phyloP scores from a whole-genome alignment of 2,329 filamentous ascomycete genomes.

The Ceratocystis albifundus region DNA sequence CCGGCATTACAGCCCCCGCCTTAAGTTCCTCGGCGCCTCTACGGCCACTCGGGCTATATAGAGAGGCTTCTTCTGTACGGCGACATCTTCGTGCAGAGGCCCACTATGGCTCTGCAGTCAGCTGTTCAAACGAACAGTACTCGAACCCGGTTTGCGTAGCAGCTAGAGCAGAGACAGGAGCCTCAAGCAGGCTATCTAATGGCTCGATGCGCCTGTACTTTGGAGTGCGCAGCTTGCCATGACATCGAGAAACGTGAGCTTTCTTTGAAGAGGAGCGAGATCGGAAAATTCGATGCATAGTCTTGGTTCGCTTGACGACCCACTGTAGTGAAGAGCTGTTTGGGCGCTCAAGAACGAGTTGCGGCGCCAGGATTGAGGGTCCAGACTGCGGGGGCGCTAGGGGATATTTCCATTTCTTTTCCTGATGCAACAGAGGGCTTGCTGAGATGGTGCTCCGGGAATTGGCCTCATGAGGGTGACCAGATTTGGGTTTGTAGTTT shows the following conservation, averaged over 20 bases:
- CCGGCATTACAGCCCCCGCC: background rate
- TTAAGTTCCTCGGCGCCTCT: background rate
- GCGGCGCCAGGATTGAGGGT: too few species aligned
- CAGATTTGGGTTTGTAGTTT: background rate
- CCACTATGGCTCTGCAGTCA: slow-evolving; percentile 14
- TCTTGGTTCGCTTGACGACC: background rate
- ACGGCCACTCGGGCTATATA: background rate
- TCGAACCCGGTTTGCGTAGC: background rate
- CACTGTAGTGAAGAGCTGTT: too few species aligned
- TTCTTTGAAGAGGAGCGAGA: background rate
- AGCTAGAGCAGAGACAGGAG: background rate
- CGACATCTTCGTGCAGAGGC: background rate
- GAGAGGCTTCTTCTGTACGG: background rate
- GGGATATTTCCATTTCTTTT: too few species aligned
- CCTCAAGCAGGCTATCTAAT: background rate
- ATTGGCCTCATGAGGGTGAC: too few species aligned
- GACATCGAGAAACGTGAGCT: background rate
- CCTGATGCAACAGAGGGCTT: too few species aligned
- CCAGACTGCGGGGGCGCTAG: too few species aligned
- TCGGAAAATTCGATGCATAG: background rate
- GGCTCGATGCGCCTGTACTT: background rate
- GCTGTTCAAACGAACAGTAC: slow-evolving; percentile 9
- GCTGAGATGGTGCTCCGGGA: too few species aligned
- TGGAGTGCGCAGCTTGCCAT: background rate
- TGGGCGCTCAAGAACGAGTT: too few species aligned